A percentile compares a stretch with the other conserved stretches of the same genome.
These are phyloP conservation scores for Hypoxylon sp. DNA, from an alignment of 2,329 filamentous ascomycete genomes.

Conservation along the genomic window DNA sequence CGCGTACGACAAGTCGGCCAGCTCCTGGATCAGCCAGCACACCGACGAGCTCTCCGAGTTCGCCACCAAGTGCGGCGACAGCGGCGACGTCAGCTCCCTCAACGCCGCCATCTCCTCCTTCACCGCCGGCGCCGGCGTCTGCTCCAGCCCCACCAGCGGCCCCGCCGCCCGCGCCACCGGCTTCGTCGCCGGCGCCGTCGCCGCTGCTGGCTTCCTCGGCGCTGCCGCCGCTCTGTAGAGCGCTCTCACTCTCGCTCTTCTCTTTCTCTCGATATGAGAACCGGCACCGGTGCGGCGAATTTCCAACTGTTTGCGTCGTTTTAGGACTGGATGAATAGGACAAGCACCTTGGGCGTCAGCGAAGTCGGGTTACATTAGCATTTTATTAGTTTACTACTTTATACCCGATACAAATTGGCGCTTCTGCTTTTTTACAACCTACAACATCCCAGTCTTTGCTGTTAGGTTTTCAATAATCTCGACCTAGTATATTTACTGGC, in stretches of 20 bases:
- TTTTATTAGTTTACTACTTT: not conserved
- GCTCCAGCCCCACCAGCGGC: conserved; percentile 6
- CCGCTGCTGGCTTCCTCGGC: conserved; percentile 40
- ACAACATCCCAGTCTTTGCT: no score
- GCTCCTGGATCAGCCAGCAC: conserved; percentile 32
- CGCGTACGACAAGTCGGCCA: conserved; percentile 31
- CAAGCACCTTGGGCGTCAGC: no score
- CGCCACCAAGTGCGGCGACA: conserved; percentile 17
- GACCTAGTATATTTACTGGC: no score
- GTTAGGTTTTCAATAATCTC: no score
- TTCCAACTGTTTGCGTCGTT: no score
- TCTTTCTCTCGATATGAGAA: no score
- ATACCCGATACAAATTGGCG: not conserved
- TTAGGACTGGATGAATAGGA: no score
- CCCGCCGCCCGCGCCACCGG: conserved; percentile 37
- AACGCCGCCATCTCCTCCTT: conserved; percentile 9
- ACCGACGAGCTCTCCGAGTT: conserved; percentile 20
- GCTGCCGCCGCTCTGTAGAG: conserved; percentile 46
- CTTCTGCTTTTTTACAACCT: no score
- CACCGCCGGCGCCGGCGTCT: conserved; percentile 1
- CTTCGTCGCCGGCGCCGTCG: conserved; percentile 35
- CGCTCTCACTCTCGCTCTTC: not conserved
- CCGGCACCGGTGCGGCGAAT: no score
- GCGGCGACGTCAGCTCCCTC: conserved; percentile 5
- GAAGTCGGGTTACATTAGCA: not conserved